Evolutionary conservation across 768 basidiomycete species (phyloP), one percentile per base, ranked within the genome.

Genomic region (Phaffia tasmanica): DNA sequence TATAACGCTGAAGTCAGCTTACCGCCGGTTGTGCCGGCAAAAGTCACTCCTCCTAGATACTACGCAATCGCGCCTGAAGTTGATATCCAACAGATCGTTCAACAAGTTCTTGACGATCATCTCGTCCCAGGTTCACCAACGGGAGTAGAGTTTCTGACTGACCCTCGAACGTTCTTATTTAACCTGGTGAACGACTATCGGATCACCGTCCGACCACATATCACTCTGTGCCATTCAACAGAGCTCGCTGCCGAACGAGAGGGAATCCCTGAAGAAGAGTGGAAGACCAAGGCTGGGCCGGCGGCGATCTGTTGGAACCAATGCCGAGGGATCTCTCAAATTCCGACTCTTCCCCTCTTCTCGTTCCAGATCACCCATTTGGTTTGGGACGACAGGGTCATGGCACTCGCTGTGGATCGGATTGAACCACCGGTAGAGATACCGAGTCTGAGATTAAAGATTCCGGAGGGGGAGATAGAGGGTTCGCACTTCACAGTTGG

Each of bases 401-500:
- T 97, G 88, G 86, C 87, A 1, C 72, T 88, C 14, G 83, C 84
- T 0, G 82, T 95, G 35, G 84, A 85, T 1, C 79, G 83, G 57
- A 68, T 95, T 67, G 57, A 49, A 70, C 51, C 64, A 14, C 25
- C 27, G n/a, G 32, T 47, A 1, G 25, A 11, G 16, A n/a, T n/a
- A 2, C 29, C 7, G 6, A 58, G 35, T 7, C 18, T 25, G 16
- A 29, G 27, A 23, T 32, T 59, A 18, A 25, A 65, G 48, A 48
- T 65, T 21, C 58, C 64, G 32, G 74, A 78, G 6, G 79, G 81
- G 16, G 70, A 86, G 15, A 78, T 78, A 63, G 71, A 77, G 7
- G 68, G 82, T 65, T 75, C 93, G 72, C 95, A 98, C 73, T 82
- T 98, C 64, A 98, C 95, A 0, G 84, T 97, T 6, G 95, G 89